phyloP scores from a whole-genome alignment of 2,329 filamentous ascomycete species.

The Nectriaceae sp. region DNA sequence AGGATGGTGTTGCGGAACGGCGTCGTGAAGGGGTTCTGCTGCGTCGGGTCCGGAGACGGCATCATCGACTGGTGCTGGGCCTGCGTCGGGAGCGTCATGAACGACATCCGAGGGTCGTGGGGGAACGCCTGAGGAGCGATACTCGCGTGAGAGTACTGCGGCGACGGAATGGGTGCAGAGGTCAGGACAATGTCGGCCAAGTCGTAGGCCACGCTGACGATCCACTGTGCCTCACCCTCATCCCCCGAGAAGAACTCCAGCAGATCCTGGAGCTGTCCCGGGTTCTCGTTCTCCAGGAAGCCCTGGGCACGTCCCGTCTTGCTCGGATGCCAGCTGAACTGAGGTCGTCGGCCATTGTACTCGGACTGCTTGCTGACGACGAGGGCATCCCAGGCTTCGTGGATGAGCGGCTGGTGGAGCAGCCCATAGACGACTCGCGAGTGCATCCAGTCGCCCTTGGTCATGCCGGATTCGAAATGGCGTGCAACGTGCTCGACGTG shows the following conservation, averaged over 20 bases:
- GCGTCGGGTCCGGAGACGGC: conserved; percentile 28
- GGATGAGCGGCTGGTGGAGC: conserved; percentile 65
- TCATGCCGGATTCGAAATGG: conserved; percentile 66
- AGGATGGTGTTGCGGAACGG: conserved; percentile 37
- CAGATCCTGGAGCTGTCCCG: conserved; percentile 64
- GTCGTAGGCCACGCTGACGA: conserved; percentile 61
- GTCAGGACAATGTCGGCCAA: conserved; percentile 50
- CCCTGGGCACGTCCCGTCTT: conserved; percentile 58
- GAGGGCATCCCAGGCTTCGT: conserved; percentile 62
- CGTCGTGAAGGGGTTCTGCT: conserved; percentile 28
- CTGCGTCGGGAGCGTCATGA: conserved; percentile 36
- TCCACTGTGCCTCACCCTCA: conserved; percentile 56
- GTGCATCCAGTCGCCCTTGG: conserved; percentile 68
- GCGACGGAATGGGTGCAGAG: conserved; percentile 34
- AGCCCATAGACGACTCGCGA: conserved; percentile 68
- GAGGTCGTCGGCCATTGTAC: conserved; percentile 55
- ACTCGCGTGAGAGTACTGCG: conserved; percentile 32
- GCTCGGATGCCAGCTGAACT: conserved; percentile 63
- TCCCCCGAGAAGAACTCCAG: conserved; percentile 65
- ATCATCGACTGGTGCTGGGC: conserved; percentile 32
- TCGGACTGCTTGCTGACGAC: conserved; percentile 56
- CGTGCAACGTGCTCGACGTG: conserved; percentile 68
- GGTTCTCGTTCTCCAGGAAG: conserved; percentile 62
- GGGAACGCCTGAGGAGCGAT: conserved; percentile 26
- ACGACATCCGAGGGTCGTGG: conserved; percentile 33